Evolutionary conservation across 2,329 filamentous ascomycete species (phyloP).

Genomic region (Metarhizium humberi): DNA sequence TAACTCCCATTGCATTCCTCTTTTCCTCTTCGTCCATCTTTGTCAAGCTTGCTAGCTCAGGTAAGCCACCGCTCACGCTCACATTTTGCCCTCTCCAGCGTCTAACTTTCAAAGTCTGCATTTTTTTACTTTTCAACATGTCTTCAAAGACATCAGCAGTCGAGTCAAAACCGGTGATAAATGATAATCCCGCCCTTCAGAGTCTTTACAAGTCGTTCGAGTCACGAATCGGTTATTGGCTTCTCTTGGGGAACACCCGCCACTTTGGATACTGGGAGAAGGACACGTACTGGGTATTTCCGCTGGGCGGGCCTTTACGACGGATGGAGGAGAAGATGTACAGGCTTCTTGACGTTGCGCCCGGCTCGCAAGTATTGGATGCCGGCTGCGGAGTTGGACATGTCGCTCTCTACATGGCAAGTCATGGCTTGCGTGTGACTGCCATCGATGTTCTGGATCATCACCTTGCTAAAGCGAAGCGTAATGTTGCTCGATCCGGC

Average conservation of each 20-base stretch:
- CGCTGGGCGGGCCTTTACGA: conserved; percentile 29
- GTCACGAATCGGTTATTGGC: conserved; percentile 31
- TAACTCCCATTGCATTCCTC: no score
- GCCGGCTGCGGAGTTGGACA: conserved; percentile 41
- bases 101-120: not conserved
- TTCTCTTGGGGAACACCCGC: conserved; percentile 35
- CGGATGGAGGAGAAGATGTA: conserved; percentile 41
- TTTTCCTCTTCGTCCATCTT: no score
- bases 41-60: no score
- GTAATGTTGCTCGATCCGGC: conserved; percentile 26
- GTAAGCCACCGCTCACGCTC: not conserved
- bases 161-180: conserved; percentile 17
- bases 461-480: conserved; percentile 33
- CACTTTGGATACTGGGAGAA: conserved; percentile 41
- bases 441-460: conserved; percentile 40
- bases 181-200: conserved; percentile 29
- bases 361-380: conserved; percentile 37
- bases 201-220: conserved; percentile 37
- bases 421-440: conserved; percentile 28
- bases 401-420: conserved; percentile 39
- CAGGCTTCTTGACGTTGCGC: conserved; percentile 24
- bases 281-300: conserved; percentile 38
- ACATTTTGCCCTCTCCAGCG: not conserved
- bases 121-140: not conserved
- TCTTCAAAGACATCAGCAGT: not conserved